Evolutionary conservation across 2,329 filamentous ascomycete species (phyloP).

Genomic region (Pseudopyricularia javanii): DNA sequence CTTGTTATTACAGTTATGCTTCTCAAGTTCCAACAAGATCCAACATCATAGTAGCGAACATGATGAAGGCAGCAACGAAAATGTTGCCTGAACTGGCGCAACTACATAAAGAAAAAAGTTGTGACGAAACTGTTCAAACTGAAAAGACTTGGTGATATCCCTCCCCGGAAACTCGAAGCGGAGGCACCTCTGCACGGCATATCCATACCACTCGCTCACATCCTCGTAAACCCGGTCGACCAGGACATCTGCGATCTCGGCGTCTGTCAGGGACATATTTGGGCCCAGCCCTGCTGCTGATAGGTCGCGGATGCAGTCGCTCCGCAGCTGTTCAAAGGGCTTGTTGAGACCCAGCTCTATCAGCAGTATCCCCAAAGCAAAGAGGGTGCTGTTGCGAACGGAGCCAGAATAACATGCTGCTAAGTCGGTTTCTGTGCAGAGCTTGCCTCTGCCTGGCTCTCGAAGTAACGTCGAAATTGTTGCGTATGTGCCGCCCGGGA

Average conservation of each 20-base stretch:
- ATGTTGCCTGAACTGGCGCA: conserved; percentile 17
- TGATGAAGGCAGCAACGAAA: conserved; percentile 16
- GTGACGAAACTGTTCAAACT: conserved; percentile 5
- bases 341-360: conserved; percentile 33
- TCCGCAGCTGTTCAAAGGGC: conserved; percentile 6
- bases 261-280: neutral
- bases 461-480: neutral
- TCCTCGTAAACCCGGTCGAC: conserved; percentile 1
- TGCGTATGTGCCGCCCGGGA: neutral
- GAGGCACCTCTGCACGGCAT: conserved; percentile 4
- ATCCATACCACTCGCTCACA: conserved; percentile 4
- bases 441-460: neutral
- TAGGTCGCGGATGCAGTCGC: neutral
- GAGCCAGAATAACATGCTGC: neutral
- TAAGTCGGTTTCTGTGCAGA: too few species aligned
- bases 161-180: conserved; percentile 3
- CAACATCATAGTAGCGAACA: neutral
- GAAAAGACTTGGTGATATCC: conserved; percentile 2
- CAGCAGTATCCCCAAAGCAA: conserved; percentile 15
- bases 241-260: conserved; percentile 1
- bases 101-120: conserved; percentile 3
- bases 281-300: neutral
- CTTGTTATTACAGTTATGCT: too few species aligned
- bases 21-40: too few species aligned
- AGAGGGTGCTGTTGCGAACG: conserved; percentile 4